Conservation (phyloP, 2,329 filamentous ascomycete genomes). For the Pseudocercospora cruenta region DNA sequence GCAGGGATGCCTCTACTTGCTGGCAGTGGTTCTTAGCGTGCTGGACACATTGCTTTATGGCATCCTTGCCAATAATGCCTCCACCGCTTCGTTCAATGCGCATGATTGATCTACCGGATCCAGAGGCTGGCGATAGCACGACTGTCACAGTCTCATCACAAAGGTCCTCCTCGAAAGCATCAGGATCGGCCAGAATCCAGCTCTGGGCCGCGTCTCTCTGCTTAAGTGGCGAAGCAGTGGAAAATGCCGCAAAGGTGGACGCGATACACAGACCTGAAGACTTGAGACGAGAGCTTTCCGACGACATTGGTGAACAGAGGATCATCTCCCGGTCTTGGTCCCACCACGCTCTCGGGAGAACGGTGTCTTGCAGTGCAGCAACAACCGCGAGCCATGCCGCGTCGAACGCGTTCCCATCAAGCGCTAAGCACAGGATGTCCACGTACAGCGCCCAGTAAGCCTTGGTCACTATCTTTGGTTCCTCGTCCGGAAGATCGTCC, state of each 20-base stretch:
- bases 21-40: slow-evolving; percentile 68
- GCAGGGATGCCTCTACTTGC: slow-evolving; percentile 49
- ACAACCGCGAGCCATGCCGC: slow-evolving; percentile 84
- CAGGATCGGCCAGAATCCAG: slow-evolving; percentile 86
- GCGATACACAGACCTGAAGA: slow-evolving; percentile 73
- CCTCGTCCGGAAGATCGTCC: slow-evolving; percentile 49
- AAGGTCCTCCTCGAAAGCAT: slow-evolving; percentile 83
- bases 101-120: slow-evolving; percentile 59
- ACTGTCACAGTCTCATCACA: slow-evolving; percentile 83
- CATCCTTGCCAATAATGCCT: slow-evolving; percentile 65
- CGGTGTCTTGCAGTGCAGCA: slow-evolving; percentile 77
- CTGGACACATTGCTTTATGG: slow-evolving; percentile 63
- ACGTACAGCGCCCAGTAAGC: slow-evolving; percentile 96
- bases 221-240: slow-evolving; percentile 56
- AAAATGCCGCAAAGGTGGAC: slow-evolving; percentile 78
- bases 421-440: slow-evolving; percentile 89
- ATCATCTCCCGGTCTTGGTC: slow-evolving; percentile 79
- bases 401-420: slow-evolving; percentile 91
- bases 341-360: slow-evolving; percentile 78
- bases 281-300: slow-evolving; percentile 59
- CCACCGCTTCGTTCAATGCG: slow-evolving; percentile 85
- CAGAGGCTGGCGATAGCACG: slow-evolving; percentile 64
- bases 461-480: slow-evolving; percentile 60
- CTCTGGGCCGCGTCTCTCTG: slow-evolving; percentile 44
- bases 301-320: slow-evolving; percentile 68